Percentiles rank a stretch among this genome's conserved stretches.
phyloP scores from a whole-genome alignment of 164 flowering plant genomes.

The Annona cherimola region DNA sequence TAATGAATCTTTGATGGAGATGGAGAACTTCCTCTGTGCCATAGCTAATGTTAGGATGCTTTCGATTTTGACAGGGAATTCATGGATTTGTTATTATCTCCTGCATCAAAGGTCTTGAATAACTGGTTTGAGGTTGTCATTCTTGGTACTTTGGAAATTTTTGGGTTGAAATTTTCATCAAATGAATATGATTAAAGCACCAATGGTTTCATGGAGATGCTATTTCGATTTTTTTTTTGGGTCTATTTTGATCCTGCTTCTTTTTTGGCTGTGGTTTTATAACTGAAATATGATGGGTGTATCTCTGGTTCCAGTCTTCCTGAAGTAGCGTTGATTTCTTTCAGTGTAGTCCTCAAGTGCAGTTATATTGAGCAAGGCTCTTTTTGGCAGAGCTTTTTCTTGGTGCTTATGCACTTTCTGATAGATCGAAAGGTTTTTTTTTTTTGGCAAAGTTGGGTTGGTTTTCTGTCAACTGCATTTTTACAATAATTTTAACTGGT shows the following conservation, averaged over 20 bases:
- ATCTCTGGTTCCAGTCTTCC: no score
- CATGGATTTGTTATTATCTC: conserved; percentile 86
- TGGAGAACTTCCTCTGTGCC: background rate
- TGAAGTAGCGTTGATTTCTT: no score
- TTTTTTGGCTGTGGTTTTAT: background rate
- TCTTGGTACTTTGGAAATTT: conserved; percentile 7
- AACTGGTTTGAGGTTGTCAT: conserved; percentile 92
- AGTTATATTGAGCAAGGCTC: no score
- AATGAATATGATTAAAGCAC: background rate
- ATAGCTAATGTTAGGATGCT: conserved; percentile 3
- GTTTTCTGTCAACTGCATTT: no score
- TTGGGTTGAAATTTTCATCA: background rate
- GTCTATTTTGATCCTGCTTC: background rate
- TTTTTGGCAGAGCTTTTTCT: no score
- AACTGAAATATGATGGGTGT: background rate
- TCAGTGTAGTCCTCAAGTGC: no score
- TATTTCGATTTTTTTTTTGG: background rate
- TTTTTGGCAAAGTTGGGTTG: no score
- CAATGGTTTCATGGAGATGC: background rate
- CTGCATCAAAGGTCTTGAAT: conserved; percentile 92
- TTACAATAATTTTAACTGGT: no score
- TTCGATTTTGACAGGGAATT: conserved; percentile 62
- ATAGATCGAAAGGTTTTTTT: no score
- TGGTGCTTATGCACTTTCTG: no score
- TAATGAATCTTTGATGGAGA: background rate